A percentile compares a stretch with the other conserved stretches of the same genome.
phyloP scores from a whole-genome alignment of 305 asterid genomes.

The Monarda citriodora region DNA sequence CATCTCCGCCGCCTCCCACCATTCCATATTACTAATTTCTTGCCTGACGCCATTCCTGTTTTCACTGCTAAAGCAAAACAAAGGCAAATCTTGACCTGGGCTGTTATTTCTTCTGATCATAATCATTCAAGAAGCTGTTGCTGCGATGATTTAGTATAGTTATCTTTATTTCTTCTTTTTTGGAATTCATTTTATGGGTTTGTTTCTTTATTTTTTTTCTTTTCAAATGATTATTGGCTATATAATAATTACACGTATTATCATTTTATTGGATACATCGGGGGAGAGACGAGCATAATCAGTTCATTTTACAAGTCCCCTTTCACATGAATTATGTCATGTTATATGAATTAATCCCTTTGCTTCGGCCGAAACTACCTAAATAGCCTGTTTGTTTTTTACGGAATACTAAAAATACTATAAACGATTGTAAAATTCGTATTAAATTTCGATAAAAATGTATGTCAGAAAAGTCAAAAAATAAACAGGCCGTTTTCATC shows the following conservation, averaged over 20 bases:
- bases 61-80: constrained; percentile 12
- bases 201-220: constrained; percentile 16
- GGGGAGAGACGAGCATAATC: constrained; percentile 17
- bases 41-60: not conserved
- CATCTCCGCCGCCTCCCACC: constrained; percentile 57
- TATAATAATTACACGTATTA: constrained; percentile 19
- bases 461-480: no score
- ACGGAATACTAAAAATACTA: no score
- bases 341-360: no score
- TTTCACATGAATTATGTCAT: no score
- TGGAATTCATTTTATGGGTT: constrained; percentile 29
- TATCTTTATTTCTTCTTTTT: constrained; percentile 24
- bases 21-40: constrained; percentile 69
- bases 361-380: no score
- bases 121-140: constrained; percentile 17
- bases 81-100: constrained; percentile 19
- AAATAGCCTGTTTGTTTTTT: no score
- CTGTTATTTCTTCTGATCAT: constrained; percentile 17
- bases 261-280: constrained; percentile 15
- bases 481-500: no score
- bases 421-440: no score
- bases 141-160: constrained; percentile 33
- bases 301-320: constrained; percentile 27
- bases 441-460: no score
- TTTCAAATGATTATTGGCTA: constrained; percentile 22